Evolutionary conservation across 257 asterid species (phyloP).

Genomic region (Paraleonurus japonicus): DNA sequence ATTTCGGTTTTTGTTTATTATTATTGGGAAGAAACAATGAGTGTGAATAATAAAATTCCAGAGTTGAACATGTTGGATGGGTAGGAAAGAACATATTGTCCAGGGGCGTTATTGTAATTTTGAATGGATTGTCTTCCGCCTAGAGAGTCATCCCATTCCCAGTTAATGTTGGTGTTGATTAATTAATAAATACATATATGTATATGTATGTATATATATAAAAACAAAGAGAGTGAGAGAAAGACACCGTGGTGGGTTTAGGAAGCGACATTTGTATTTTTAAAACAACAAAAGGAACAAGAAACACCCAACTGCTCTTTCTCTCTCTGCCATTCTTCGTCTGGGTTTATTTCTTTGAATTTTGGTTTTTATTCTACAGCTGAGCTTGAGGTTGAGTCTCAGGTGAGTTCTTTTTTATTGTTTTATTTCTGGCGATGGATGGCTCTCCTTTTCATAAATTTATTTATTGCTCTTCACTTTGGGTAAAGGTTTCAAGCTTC

Average conservation of each 20-base stretch:
- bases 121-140: no score
- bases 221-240: not conserved
- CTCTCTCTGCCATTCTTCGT: slow-evolving; percentile 13
- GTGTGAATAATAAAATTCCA: not conserved
- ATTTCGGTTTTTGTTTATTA: no score
- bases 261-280: slow-evolving; percentile 63
- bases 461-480: slow-evolving; percentile 1
- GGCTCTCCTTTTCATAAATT: not conserved
- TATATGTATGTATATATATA: no score
- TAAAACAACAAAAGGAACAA: slow-evolving; percentile 10
- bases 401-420: slow-evolving; percentile 20
- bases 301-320: slow-evolving; percentile 18
- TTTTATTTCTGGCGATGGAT: not conserved
- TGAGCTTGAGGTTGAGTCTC: slow-evolving; percentile 23
- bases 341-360: slow-evolving; percentile 28
- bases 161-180: no score
- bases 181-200: no score
- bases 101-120: not conserved
- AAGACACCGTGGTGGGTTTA: slow-evolving; percentile 46
- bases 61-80: not conserved
- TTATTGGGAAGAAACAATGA: not conserved
- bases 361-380: slow-evolving; percentile 19
- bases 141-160: no score
- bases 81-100: not conserved
- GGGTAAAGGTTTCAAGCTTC: slow-evolving; percentile 18